Base-by-base conservation (phyloP, 2,329 filamentous ascomycete species). In the Chaetomium strumarium region DNA sequence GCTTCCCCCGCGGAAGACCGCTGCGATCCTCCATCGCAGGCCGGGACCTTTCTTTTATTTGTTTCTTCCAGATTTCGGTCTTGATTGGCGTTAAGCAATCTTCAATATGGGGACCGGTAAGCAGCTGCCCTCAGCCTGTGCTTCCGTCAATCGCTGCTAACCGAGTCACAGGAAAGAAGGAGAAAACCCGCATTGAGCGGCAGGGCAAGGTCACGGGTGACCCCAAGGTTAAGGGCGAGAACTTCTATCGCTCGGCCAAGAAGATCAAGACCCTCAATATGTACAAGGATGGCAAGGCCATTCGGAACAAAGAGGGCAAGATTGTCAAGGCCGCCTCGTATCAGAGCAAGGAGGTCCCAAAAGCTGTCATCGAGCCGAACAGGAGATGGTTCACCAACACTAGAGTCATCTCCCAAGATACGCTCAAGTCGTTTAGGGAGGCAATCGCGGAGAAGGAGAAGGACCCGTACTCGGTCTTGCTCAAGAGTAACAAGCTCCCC, bases 381-480 rank as follows among this genome's bases (percentile, higher is more conserved):
- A 81, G 93, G 65, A 95, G 95, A 73, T 99, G 93, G 93, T 99
- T 99, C 73, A 89, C 86, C 64, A 96, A 96, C 70, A 96, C 92
- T 33, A 78, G 93, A 49, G 80, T 83, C 47, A 95, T 96, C 65
- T 90, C 87, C 1, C 92, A 96, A 68, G 89, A 95, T 67, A 88
- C 90, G 3, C 77, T 97, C 58, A 81, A 81, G 41, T 84, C 88
- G 2, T 99, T 99, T 73, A 84, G 93, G 57, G 86, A 91, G 55
- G 93, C 93, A 24, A 92, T 99, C 72, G 88, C 88, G 39, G 90
- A 95, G 70, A 88, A 91, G 70, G 85, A 88, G 48, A 84, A 85
- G 16, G 90, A 99, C 66, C 93, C 93, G 0, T 96, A 96, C 70
- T 52, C 58, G 16, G 93, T 96, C 55, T 81, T 97, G n/a, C 77